Conservation (phyloP, 148 eudicot genomes). For the Suaeda aralocaspica region DNA sequence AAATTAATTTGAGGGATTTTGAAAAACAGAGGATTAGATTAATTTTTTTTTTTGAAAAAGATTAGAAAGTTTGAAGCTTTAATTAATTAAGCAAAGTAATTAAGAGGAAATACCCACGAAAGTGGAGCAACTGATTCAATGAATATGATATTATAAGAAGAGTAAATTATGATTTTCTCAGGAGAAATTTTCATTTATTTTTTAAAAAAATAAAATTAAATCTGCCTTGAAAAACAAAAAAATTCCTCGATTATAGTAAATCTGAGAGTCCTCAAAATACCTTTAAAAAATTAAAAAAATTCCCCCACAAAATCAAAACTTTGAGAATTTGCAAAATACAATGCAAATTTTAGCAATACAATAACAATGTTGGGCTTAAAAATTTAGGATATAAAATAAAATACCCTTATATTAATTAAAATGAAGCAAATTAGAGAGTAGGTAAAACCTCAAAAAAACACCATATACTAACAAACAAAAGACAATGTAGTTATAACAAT, state of each 20-base stretch:
- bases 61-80: too few relatives aligned
- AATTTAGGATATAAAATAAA: background rate
- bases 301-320: background rate
- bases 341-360: too few relatives aligned
- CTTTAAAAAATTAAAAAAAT: background rate
- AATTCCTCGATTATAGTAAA: conserved; percentile 7
- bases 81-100: background rate
- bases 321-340: background rate
- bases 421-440: background rate
- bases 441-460: background rate
- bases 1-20: background rate
- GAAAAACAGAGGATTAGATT: background rate
- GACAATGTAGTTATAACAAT: background rate
- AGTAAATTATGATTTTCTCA: background rate
- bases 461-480: background rate
- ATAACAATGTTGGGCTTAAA: background rate
- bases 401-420: background rate
- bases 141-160: background rate
- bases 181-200: background rate
- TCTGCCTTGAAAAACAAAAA: background rate
- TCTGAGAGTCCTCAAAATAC: conserved; percentile 17
- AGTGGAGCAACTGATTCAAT: conserved; percentile 5
- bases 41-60: background rate
- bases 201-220: background rate
- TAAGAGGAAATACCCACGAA: conserved; percentile 10